Conservation (phyloP, 139 green algal genomes). For the Picochlorum sp. region DNA sequence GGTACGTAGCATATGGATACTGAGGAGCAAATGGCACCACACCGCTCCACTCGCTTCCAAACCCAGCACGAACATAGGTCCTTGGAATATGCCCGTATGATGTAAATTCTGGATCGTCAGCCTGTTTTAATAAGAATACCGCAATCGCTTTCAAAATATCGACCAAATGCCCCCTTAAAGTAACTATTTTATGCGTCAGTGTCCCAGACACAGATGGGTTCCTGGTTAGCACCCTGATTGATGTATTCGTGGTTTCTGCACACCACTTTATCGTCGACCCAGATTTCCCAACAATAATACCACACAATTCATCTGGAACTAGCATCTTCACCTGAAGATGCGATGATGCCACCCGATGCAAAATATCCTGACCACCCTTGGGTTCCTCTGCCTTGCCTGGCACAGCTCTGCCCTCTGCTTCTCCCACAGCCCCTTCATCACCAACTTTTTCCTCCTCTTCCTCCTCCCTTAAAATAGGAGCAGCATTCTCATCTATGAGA, state of each 20-base stretch:
- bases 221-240: conserved; percentile 8
- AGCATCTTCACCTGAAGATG: conserved; percentile 44
- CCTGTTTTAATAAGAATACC: conserved; percentile 22
- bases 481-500: conserved; percentile 38
- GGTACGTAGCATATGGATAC: background rate
- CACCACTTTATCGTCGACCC: conserved; percentile 65
- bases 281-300: conserved; percentile 67
- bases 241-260: conserved; percentile 50
- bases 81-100: conserved; percentile 18
- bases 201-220: background rate
- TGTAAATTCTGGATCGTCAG: conserved; percentile 24
- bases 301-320: conserved; percentile 65
- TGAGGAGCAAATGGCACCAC: conserved; percentile 1
- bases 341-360: background rate
- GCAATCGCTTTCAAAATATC: conserved; percentile 23
- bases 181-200: conserved; percentile 31
- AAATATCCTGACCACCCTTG: too few relatives aligned
- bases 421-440: background rate
- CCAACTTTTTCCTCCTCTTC: background rate
- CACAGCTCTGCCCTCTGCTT: background rate
- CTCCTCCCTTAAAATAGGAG: conserved; percentile 6
- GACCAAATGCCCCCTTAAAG: conserved; percentile 9
- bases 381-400: background rate
- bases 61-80: background rate
- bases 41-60: too few relatives aligned